phyloP scores from a whole-genome alignment of 2,329 filamentous ascomycete genomes.

The Trichoderma sp. region DNA sequence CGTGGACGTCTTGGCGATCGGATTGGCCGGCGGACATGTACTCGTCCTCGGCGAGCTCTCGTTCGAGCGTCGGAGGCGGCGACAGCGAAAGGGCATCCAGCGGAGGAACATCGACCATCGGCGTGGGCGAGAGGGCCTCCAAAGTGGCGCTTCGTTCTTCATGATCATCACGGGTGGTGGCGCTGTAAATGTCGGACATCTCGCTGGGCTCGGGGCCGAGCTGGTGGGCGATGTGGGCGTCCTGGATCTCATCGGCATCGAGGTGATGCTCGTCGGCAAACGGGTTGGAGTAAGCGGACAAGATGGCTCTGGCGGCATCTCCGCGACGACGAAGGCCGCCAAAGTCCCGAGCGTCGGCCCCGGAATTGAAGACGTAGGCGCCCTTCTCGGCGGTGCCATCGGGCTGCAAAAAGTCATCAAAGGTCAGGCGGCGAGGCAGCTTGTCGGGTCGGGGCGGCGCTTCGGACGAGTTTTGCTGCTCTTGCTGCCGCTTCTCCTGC shows the following conservation, averaged over 20 bases:
- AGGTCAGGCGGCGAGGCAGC: conserved; percentile 44
- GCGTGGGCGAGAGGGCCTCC: conserved; percentile 29
- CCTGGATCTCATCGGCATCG: conserved; percentile 49
- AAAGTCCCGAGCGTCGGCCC: conserved; percentile 49
- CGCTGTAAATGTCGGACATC: conserved; percentile 60
- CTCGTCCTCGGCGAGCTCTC: conserved; percentile 46
- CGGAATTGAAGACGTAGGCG: conserved; percentile 60
- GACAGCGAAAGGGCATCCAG: conserved; percentile 29
- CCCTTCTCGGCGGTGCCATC: conserved; percentile 57
- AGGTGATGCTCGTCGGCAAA: conserved; percentile 61
- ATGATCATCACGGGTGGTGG: conserved; percentile 50
- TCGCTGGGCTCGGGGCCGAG: conserved; percentile 53
- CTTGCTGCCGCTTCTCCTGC: neutral
- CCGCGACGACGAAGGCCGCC: conserved; percentile 55
- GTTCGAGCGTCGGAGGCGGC: conserved; percentile 42
- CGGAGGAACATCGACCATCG: conserved; percentile 41
- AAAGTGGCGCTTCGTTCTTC: conserved; percentile 33
- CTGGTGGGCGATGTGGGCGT: conserved; percentile 44
- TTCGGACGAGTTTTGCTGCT: neutral
- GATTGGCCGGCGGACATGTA: conserved; percentile 57
- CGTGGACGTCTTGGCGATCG: conserved; percentile 53
- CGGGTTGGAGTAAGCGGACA: conserved; percentile 57
- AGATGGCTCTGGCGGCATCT: conserved; percentile 51
- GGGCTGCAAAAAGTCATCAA: conserved; percentile 61
- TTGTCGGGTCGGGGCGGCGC: conserved; percentile 23